These are phyloP conservation scores for Phialocephala sp. DNA, from an alignment of 2,329 filamentous ascomycete species.

Conservation along the genomic window DNA sequence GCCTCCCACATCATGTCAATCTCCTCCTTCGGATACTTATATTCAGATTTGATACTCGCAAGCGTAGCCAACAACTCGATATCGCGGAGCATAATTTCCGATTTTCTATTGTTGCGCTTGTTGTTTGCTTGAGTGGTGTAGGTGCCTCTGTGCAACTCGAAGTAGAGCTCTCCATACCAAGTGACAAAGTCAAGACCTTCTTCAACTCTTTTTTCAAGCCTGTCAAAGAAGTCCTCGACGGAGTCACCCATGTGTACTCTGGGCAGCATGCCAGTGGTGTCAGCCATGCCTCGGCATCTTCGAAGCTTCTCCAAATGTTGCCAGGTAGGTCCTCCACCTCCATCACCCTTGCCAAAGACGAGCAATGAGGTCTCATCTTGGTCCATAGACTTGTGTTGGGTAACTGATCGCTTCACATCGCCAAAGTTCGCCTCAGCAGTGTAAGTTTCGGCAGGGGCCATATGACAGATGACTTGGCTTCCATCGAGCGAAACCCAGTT, in stretches of 20 bases:
- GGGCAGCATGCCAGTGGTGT: constrained; percentile 82
- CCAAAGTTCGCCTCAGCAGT: constrained; percentile 94
- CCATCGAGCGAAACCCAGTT: constrained; percentile 97
- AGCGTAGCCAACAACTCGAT: constrained; percentile 88
- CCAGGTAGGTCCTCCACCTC: constrained; percentile 92
- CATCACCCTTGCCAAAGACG: constrained; percentile 96
- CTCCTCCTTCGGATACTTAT: constrained; percentile 92
- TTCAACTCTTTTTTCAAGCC: constrained; percentile 76
- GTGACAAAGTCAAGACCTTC: constrained; percentile 74
- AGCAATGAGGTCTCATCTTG: constrained; percentile 89
- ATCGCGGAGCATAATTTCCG: constrained; percentile 84
- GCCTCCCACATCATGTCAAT: constrained; percentile 96
- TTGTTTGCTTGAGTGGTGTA: constrained; percentile 98
- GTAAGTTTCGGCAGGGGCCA: constrained; percentile 95
- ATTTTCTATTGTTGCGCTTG: constrained; percentile 89
- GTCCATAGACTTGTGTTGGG: constrained; percentile 94
- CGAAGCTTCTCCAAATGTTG: constrained; percentile 94
- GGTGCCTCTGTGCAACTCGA: constrained; percentile 94
- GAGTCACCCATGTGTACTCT: constrained; percentile 87
- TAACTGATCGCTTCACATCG: constrained; percentile 86
- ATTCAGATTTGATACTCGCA: constrained; percentile 74
- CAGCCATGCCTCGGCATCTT: constrained; percentile 87
- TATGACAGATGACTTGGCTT: constrained; percentile 96
- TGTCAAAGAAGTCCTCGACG: constrained; percentile 93
- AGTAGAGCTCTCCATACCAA: constrained; percentile 98